Evolutionary conservation across 1,284 basidiomycete species (phyloP), one percentile per base, ranked within the genome.

Genomic region (Malassezia sp.): DNA sequence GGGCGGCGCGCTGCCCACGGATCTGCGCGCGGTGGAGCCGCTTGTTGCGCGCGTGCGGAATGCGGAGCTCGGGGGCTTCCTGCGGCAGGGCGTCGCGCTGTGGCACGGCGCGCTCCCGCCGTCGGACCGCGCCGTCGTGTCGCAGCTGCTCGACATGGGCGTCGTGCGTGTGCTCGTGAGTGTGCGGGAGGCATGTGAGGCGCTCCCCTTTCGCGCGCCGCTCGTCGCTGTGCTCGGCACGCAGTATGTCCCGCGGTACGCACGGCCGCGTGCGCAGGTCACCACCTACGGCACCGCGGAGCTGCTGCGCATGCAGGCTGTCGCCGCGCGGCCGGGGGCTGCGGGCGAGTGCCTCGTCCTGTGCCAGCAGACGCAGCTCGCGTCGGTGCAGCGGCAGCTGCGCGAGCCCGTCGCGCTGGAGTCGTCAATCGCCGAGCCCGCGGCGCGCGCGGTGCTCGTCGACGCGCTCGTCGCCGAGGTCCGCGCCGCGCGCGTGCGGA

Each of bases 151-250:
- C 67, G 79, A 80, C 0, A 80, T 84, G 47, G 84, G 85, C 0
- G 74, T 85, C 22, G 67, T 97, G 24, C 80, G 81, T n/a, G 82
- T 89, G 4, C 74, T 99, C 29, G 75, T 97, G 49, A 81, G 80
- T 0, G 80, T 90, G 1, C 79, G 82, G 29, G 86, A 91, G 36
- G 77, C 81, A 18, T 84, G 83, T 63, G 93, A 89, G 88, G 81
- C 78, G 17, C 71, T 95, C 11, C 85, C 87, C 3, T 78, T 89
- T 11, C 79, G 81, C 28, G 85, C 85, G 0, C 77, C 78, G 4
- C 78, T 80, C 3, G 89, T 96, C 12, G 76, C 95, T 28, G 81
- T 89, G 38, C 84, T 96, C 81, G 84, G 88, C 21, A 88, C 90
- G 5, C 91, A 97, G 70, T 93, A 86, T 67, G 71, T 82, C n/a